phyloP scores from a whole-genome alignment of 306 rosid species.

The Mimosa bimucronata region DNA sequence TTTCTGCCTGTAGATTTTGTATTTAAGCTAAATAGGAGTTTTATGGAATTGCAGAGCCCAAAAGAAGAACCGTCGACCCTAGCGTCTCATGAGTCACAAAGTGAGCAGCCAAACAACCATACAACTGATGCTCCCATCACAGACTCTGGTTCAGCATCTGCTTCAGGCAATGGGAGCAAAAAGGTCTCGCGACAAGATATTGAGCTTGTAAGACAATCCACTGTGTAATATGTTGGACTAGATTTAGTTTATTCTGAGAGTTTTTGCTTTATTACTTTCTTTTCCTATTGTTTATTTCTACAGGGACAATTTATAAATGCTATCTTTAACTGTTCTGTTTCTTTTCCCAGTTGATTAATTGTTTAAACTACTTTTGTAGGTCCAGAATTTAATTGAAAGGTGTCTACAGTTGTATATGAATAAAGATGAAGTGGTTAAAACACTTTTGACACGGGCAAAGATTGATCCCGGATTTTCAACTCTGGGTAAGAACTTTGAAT shows the following conservation, averaged over 20 bases:
- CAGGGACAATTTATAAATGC: conserved; percentile 1
- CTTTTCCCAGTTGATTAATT: conserved; percentile 32
- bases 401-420: conserved; percentile 93
- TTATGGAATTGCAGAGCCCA: conserved; percentile 45
- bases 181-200: conserved; percentile 94
- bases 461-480: conserved; percentile 97
- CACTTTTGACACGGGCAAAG: conserved; percentile 88
- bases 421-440: conserved; percentile 93
- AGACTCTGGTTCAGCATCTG: conserved; percentile 81
- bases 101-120: conserved; percentile 65
- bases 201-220: conserved; percentile 70
- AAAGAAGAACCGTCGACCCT: conserved; percentile 76
- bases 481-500: conserved; percentile 66
- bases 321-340: conserved; percentile 27
- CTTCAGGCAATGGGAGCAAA: conserved; percentile 79
- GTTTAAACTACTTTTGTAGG: conserved; percentile 55
- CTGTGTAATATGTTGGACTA: conserved; percentile 1
- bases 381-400: conserved; percentile 95
- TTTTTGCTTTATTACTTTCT: not conserved
- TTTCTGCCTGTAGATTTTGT: conserved; percentile 7
- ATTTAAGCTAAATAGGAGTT: conserved; percentile 16
- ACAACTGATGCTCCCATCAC: conserved; percentile 70
- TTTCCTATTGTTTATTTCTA: not conserved
- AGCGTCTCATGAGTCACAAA: conserved; percentile 74
- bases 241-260: conserved; percentile 17